Evolutionary conservation across 495 filamentous ascomycete species (phyloP).

Genomic region (Xylaria castorea): DNA sequence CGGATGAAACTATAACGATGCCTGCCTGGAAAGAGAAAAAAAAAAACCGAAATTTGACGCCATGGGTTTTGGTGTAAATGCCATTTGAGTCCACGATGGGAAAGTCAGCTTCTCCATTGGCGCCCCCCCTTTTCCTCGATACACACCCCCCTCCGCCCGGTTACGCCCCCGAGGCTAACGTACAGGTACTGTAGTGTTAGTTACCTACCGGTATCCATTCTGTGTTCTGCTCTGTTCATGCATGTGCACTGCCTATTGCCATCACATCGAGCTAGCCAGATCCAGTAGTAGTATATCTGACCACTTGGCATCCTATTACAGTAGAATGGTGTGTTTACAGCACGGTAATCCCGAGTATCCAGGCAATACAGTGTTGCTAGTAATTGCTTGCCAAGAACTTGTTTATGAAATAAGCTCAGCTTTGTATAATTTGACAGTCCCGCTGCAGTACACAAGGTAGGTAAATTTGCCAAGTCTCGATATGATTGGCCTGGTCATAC

Average conservation of each 20-base stretch:
- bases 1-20: not conserved
- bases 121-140: not conserved
- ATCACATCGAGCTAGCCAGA: constrained; percentile 8
- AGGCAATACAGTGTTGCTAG: not conserved
- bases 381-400: not conserved
- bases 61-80: constrained; percentile 21
- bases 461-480: not conserved
- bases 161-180: too few relatives aligned
- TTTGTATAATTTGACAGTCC: not conserved
- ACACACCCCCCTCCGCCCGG: constrained; percentile 3
- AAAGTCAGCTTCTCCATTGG: constrained; percentile 23
- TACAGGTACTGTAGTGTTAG: not conserved
- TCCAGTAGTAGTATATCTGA: not conserved
- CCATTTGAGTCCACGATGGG: constrained; percentile 22
- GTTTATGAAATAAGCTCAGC: constrained; percentile 8
- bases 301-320: not conserved
- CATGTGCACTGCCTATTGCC: constrained; percentile 2
- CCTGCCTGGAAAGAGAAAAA: not conserved
- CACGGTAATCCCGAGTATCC: not conserved
- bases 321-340: not conserved
- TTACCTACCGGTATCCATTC: not conserved
- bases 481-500: not conserved
- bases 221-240: constrained; percentile 13
- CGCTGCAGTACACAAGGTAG: not conserved
- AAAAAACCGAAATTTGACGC: not conserved